Base-by-base conservation (phyloP, 257 asterid species). In the Salvia hispanica region DNA sequence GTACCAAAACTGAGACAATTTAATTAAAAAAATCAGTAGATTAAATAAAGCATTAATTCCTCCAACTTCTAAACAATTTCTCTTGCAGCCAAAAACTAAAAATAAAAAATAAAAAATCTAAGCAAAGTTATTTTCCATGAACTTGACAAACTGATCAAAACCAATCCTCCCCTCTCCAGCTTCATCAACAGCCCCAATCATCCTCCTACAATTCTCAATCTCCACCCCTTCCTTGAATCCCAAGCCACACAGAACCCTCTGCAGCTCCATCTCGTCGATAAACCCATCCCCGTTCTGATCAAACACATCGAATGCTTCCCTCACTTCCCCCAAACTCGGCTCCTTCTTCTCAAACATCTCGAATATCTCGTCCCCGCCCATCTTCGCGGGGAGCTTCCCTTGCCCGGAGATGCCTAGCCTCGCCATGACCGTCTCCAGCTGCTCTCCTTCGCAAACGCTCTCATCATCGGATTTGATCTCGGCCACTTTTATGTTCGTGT, bases 261-360 rank as follows among this genome's bases (percentile, higher is more conserved):
- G 95, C 84, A 92, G 69, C 66, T 92, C 96, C 50, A 21, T n/a
- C 5, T 81, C 93, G 61, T 92, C 95, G 14, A 92, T 82, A 67
- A 82, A 83, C 14, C 98, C 98, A 79, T 92, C 98, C 62, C 69
- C 60, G 15, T 88, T 83, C 21, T 68, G 70, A 55, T 92, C 98
- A 48, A 84, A 92, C 43, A 86, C 87, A 13, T 82, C 84, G 15
- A 92, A 92, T 42, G 97, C 93, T 18, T 72, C 88, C 54, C 59
- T 79, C 58, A 83, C 80, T 70, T 92, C 96, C 12, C 80, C 82
- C 77, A 65, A 66, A 8, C 78, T 65, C 1, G 82, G 77, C 9
- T 42, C 72, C 51, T 77, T 71, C 71, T 83, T 86, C 61, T 88
- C 95, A 14, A 90, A 88, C 15, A 82, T 57, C 46, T 76, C 54